These are phyloP conservation scores for Pulveroboletus sp. DNA, from an alignment of 768 basidiomycete genomes.

Conservation along the genomic window DNA sequence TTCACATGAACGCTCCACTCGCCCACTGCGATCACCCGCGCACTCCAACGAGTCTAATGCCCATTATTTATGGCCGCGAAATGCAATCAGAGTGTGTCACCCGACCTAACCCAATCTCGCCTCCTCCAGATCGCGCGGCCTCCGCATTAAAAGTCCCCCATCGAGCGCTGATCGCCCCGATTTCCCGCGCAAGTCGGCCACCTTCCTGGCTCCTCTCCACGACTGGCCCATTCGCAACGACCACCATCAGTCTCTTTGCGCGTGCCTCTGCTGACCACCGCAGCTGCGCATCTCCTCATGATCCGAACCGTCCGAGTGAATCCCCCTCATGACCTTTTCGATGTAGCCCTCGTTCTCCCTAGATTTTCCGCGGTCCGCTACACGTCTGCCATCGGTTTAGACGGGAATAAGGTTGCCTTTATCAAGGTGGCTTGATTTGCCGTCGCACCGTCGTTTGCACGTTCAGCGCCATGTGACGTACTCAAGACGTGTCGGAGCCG, in stretches of 20 bases:
- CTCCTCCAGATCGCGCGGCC: conserved; percentile 22
- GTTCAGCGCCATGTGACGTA: conserved; percentile 23
- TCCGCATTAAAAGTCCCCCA: conserved; percentile 10
- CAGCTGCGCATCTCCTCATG: conserved; percentile 3
- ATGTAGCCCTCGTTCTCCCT: neutral
- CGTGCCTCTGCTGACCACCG: too few relatives aligned
- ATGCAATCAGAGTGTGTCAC: conserved; percentile 14
- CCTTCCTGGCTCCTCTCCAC: too few relatives aligned
- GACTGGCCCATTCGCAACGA: too few relatives aligned
- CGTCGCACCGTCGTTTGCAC: neutral
- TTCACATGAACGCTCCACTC: conserved; percentile 13
- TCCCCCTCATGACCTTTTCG: neutral
- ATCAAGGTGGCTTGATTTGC: conserved; percentile 20
- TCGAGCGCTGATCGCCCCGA: conserved; percentile 15
- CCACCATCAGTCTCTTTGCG: too few relatives aligned
- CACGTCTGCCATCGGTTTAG: conserved; percentile 2
- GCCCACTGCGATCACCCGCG: conserved; percentile 6
- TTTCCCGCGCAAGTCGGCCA: conserved; percentile 16
- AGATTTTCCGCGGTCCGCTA: conserved; percentile 2
- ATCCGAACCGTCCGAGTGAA: conserved; percentile 15
- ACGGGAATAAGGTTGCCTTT: conserved; percentile 24
- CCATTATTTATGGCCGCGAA: conserved; percentile 11
- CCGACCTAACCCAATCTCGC: conserved; percentile 22
- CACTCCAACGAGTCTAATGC: conserved; percentile 4
- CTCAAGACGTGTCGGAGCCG: conserved; percentile 25